Base-by-base conservation (phyloP, 306 rosid species). In the Lathyrus sativus region DNA sequence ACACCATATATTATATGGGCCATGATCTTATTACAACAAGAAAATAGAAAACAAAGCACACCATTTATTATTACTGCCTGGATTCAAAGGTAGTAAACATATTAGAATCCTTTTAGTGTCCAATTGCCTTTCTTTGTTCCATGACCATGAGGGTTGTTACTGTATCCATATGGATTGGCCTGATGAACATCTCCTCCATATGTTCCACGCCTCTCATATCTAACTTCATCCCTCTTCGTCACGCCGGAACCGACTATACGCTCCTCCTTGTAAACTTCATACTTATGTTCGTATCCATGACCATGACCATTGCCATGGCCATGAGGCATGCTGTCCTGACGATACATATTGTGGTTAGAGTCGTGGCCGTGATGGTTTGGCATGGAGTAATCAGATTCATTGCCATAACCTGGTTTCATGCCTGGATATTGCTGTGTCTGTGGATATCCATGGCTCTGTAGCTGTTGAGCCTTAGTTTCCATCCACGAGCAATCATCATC, bases 71-170 rank as follows among this genome's bases (percentile, higher is more conserved):
- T 5, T 76, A 22, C 7, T 2, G 5, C 6, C 7, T 7, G 5
- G 4, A 48, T 57, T 37, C 7, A 19, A 8, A 54, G 37, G 9
- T 0, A 4, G 1, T 15, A 35, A 15, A 0, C 38, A 58, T 15
- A 35, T 78, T 50, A 82, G 58, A 66, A 66, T 18, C 84, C 85
- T 18, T 78, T 74, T 31, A 76, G 17, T 9, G 35, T 41, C 81
- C 84, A 79, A 15, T 59, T 51, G 28, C 9, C 49, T 44, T 65
- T 67, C 65, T 69, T 48, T 62, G 17, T 42, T 9, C 66, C 78
- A 19, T 71, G 44, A 39, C 46, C 65, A 60, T 41, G 56, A 51
- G 68, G 76, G 18, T 3, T 31, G 12, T 61, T 56, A 0, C 11
- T 51, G 38, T 26, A 78, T 31, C 33, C 81, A 46, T 67, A 73